These are phyloP conservation scores for Heimioporus sp. DNA, from an alignment of 768 basidiomycete genomes.

Conservation along the genomic window DNA sequence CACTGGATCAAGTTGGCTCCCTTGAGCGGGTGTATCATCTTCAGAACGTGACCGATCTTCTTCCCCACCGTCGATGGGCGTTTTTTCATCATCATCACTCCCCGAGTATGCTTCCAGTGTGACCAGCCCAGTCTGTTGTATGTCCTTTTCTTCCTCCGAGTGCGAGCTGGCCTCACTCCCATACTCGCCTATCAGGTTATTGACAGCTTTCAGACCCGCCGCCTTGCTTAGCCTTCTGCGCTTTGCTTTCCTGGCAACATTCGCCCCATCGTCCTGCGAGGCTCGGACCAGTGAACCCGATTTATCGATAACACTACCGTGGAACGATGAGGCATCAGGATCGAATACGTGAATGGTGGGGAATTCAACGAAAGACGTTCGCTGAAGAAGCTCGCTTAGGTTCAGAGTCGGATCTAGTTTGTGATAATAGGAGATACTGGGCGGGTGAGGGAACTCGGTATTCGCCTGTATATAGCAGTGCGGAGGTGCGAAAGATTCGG, in stretches of 20 bases:
- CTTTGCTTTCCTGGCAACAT: conserved; percentile 45
- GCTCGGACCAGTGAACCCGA: conserved; percentile 36
- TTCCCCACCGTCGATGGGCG: background rate
- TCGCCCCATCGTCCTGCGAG: conserved; percentile 12
- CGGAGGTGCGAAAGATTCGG: conserved; percentile 53
- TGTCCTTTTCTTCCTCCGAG: conserved; percentile 19
- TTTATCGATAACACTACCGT: conserved; percentile 56
- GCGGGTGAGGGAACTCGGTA: conserved; percentile 26
- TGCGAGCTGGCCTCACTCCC: conserved; percentile 49
- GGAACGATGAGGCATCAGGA: conserved; percentile 49
- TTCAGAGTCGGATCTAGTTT: conserved; percentile 50
- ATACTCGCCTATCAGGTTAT: conserved; percentile 58
- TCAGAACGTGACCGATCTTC: conserved; percentile 13
- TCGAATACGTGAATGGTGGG: conserved; percentile 81
- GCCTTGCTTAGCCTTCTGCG: conserved; percentile 52
- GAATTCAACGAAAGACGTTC: conserved; percentile 77
- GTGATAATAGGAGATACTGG: conserved; percentile 45
- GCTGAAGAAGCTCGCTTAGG: conserved; percentile 48
- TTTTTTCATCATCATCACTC: conserved; percentile 16
- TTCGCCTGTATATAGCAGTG: conserved; percentile 58
- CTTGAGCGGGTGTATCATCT: conserved; percentile 12
- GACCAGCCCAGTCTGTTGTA: conserved; percentile 11
- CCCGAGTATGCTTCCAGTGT: conserved; percentile 25
- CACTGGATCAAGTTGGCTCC: conserved; percentile 13
- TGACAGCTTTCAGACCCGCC: conserved; percentile 54